A percentile compares a stretch with the other conserved stretches of the same genome.
These are phyloP conservation scores for Albugo laibachii DNA, from an alignment of 352 stramenopile genomes.

Conservation along the genomic window DNA sequence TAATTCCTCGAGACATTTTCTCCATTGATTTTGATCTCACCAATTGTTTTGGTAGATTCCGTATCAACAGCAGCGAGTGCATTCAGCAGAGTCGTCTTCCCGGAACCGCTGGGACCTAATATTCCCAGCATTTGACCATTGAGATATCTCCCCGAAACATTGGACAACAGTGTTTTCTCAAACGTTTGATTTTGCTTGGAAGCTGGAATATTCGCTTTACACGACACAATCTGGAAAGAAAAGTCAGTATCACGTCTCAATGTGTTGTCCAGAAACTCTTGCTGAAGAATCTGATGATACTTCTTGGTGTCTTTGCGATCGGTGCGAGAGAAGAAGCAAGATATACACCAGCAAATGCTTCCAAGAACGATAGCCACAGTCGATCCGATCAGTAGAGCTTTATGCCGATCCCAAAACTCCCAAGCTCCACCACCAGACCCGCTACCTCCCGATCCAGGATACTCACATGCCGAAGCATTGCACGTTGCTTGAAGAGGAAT, in stretches of 20 bases:
- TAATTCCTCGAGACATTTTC: constrained; percentile 32
- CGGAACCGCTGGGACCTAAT: constrained; percentile 52
- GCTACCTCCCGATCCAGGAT: constrained; percentile 8
- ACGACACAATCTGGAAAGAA: constrained; percentile 37
- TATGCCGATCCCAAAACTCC: not conserved
- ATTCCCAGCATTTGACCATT: constrained; percentile 46
- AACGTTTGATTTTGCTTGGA: too few relatives aligned
- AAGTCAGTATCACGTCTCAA: constrained; percentile 17
- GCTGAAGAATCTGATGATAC: constrained; percentile 8
- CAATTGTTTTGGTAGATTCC: constrained; percentile 23
- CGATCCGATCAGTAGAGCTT: constrained; percentile 7
- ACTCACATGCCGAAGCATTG: constrained; percentile 38
- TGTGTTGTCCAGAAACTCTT: not conserved
- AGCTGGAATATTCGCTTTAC: constrained; percentile 10
- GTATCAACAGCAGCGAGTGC: constrained; percentile 52
- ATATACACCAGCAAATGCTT: constrained; percentile 5
- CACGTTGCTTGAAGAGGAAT: constrained; percentile 45
- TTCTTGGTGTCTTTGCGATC: not conserved
- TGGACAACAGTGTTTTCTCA: constrained; percentile 28
- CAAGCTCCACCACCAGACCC: constrained; percentile 4
- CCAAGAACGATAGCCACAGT: constrained; percentile 12
- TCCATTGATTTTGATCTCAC: constrained; percentile 40
- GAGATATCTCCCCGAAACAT: constrained; percentile 26
- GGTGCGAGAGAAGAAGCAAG: constrained; percentile 1
- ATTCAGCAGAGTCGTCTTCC: constrained; percentile 73